Evolutionary conservation across 2,329 filamentous ascomycete species (phyloP), one percentile per base, ranked within the genome.

Genomic region (Trichoderma harzianum): DNA sequence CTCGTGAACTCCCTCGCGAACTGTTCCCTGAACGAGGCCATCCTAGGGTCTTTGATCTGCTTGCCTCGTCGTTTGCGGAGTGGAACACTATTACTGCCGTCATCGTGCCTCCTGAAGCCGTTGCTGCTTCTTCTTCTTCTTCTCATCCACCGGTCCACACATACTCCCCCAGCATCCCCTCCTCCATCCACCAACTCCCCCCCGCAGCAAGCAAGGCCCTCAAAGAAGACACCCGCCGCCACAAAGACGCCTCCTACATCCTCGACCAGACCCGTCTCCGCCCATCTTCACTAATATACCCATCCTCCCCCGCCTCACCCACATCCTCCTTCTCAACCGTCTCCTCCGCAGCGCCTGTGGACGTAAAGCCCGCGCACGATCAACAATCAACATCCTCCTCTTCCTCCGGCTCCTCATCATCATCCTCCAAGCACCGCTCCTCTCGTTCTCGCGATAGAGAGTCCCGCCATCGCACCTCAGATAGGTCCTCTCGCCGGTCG

Each of bases 1-100:
- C 18, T 5, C 12, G 92, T 95, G 79, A 86, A 3, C 91, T 97
- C 69, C 94, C 94, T 1, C 86, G 93, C 53, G 87, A 91, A 66
- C 84, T 96, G 4, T 88, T 97, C 51, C 94, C 94, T 0, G 82
- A 83, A 0, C 79, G 81, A 8, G 84, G 87, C 1, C 89, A 93
- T 74, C 76, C 86, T 0, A 83, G 87, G 36, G 83, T 88, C 1
- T 87, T 89, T 70, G 87, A 90, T 73, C 82, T 88, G 24, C 82
- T 95, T 21, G 55, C 43, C 1, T 63, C 69, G 16, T 68, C 72
- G 5, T 72, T 68, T 36, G 32, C 53, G 0, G 62, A 67, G 16
- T 73, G 69, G 72, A 61, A 61, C n/a, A 60, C 39, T 5, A 32
- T 72, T 30, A 61, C 64, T 5, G 32, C 55, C 32, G 10, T 30